A percentile compares a stretch with the other conserved stretches of the same genome.
phyloP scores from a whole-genome alignment of 106 monocot species.

The Acanthochlamys bracteata region DNA sequence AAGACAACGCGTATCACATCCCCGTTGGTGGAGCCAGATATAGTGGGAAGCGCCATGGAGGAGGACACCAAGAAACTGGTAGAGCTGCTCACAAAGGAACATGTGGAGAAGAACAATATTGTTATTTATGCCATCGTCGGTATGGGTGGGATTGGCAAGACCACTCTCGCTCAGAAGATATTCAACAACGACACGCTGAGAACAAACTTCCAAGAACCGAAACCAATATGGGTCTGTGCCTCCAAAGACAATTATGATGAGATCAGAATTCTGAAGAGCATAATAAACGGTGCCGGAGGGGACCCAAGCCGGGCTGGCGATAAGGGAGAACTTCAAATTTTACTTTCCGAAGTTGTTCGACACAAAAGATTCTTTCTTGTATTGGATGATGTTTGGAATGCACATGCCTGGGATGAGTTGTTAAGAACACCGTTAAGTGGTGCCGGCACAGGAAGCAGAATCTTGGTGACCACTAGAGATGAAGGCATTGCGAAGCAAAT shows the following conservation, averaged over 20 bases:
- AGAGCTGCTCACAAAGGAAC: slow-evolving; percentile 3
- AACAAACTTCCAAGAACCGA: background rate
- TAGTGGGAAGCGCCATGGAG: slow-evolving; percentile 20
- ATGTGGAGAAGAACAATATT: background rate
- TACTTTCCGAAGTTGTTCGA: slow-evolving; percentile 4
- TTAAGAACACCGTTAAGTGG: slow-evolving; percentile 18
- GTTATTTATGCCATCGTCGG: slow-evolving; percentile 22
- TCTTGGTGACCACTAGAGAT: slow-evolving; percentile 37
- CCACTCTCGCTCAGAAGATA: slow-evolving; percentile 30
- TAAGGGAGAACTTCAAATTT: slow-evolving; percentile 7
- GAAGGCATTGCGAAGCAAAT: slow-evolving; percentile 19
- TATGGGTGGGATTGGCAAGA: slow-evolving; percentile 40
- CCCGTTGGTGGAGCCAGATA: slow-evolving; percentile 5
- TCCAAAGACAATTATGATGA: slow-evolving; percentile 16
- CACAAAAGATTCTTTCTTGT: slow-evolving; percentile 31
- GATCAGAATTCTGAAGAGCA: slow-evolving; percentile 11
- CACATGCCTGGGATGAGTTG: slow-evolving; percentile 28
- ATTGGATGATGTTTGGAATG: slow-evolving; percentile 41
- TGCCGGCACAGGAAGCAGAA: slow-evolving; percentile 9
- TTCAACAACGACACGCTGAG: slow-evolving; percentile 9
- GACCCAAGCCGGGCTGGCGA: slow-evolving; percentile 1
- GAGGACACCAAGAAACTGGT: slow-evolving; percentile 19
- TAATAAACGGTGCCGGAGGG: slow-evolving; percentile 16
- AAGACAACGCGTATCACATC: background rate
- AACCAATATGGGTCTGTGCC: slow-evolving; percentile 17